phyloP scores from a whole-genome alignment of 495 filamentous ascomycete genomes.

The Hypoxylon cercidicola region DNA sequence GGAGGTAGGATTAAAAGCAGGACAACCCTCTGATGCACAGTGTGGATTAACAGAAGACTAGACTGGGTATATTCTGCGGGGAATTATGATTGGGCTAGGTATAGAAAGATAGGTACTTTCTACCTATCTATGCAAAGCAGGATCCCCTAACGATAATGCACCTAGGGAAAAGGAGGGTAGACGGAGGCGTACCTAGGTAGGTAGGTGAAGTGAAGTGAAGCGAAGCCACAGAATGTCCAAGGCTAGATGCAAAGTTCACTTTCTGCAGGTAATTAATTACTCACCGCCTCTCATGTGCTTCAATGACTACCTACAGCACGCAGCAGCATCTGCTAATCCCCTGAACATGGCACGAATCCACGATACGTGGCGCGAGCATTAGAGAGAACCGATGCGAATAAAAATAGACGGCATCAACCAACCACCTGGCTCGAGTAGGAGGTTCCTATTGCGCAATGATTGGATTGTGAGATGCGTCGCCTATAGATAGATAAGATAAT shows the following conservation, averaged over 20 bases:
- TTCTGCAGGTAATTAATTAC: slow-evolving; percentile 39
- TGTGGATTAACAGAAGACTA: background rate
- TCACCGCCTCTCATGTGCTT: slow-evolving; percentile 38
- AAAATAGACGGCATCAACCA: slow-evolving; percentile 31
- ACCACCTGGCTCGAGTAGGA: slow-evolving; percentile 15
- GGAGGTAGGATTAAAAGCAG: background rate
- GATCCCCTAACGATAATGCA: too few species aligned
- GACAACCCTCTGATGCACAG: background rate
- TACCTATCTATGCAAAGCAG: background rate
- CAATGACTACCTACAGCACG: slow-evolving; percentile 31
- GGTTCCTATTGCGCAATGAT: slow-evolving; percentile 27
- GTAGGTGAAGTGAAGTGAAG: background rate
- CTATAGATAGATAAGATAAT: slow-evolving; percentile 9
- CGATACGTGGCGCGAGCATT: slow-evolving; percentile 40
- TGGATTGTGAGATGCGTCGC: background rate
- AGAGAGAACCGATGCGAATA: slow-evolving; percentile 16
- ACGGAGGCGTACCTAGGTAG: background rate
- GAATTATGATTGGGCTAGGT: slow-evolving; percentile 1
- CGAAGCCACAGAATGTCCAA: slow-evolving; percentile 2
- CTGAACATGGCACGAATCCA: slow-evolving; percentile 29
- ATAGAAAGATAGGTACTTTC: background rate
- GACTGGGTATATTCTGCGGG: background rate
- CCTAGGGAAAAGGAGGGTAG: background rate
- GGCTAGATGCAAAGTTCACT: slow-evolving; percentile 34
- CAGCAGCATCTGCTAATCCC: slow-evolving; percentile 39